Percentiles rank a stretch among this genome's conserved stretches.
Evolutionary conservation across 2,329 filamentous ascomycete species (phyloP).

Genomic region (Coleophoma eucalyptorum): DNA sequence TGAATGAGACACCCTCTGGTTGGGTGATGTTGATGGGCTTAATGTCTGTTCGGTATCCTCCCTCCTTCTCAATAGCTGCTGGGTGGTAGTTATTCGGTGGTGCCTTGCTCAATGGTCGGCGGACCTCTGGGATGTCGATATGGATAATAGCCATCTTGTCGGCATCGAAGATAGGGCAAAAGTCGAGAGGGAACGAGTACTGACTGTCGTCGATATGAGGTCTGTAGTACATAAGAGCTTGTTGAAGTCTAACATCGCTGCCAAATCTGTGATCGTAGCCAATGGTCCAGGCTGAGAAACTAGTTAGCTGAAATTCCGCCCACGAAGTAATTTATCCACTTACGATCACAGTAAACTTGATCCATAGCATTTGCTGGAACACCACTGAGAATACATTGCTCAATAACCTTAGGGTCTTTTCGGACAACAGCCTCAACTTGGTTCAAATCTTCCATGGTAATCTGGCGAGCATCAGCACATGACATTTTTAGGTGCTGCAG

Average conservation of each 20-base stretch:
- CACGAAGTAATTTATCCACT: constrained; percentile 26
- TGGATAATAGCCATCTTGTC: constrained; percentile 63
- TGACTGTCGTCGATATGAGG: constrained; percentile 82
- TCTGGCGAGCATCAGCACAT: constrained; percentile 39
- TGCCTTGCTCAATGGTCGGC: constrained; percentile 70
- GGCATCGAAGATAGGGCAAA: constrained; percentile 86
- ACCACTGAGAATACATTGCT: constrained; percentile 81
- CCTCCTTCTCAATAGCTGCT: constrained; percentile 65
- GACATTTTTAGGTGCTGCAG: background rate
- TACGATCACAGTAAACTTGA: constrained; percentile 90
- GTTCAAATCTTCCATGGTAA: constrained; percentile 87
- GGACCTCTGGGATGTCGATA: constrained; percentile 65
- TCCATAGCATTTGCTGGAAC: constrained; percentile 82
- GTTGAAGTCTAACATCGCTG: constrained; percentile 73
- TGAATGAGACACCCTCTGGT: constrained; percentile 85
- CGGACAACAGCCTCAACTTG: constrained; percentile 73
- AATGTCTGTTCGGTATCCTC: constrained; percentile 73
- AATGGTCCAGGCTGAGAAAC: constrained; percentile 74
- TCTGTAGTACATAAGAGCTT: constrained; percentile 94
- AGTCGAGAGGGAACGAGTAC: constrained; percentile 88
- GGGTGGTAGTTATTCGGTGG: constrained; percentile 78
- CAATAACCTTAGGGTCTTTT: constrained; percentile 80
- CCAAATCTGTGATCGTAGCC: constrained; percentile 91
- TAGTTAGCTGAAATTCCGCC: constrained; percentile 10
- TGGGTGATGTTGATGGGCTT: constrained; percentile 88